Conservation (phyloP, 1,139 yeast species). For the Suzukiozyma palmioleophila region DNA sequence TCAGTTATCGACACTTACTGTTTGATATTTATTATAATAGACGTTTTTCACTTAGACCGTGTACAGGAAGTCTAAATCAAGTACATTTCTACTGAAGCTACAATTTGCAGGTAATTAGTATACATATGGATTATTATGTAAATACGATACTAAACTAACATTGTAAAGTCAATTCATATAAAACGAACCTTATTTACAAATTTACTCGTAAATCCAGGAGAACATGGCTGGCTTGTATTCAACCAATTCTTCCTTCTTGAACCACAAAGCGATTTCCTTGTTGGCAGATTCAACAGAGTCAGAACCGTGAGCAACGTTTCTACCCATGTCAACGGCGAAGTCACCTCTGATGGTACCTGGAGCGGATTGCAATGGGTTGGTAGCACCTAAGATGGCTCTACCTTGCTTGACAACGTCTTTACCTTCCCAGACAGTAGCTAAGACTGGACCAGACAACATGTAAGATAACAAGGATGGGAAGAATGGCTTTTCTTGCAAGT, state of each 20-base stretch:
- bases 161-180: conserved; percentile 4
- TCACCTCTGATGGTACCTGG: conserved; percentile 99
- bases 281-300: conserved; percentile 98
- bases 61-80: not conserved
- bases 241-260: conserved; percentile 94
- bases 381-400: conserved; percentile 96
- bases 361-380: conserved; percentile 95
- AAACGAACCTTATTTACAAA: conserved; percentile 3
- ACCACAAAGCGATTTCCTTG: conserved; percentile 96
- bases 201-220: conserved; percentile 93
- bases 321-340: conserved; percentile 93
- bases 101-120: too few species aligned
- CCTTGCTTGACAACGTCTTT: conserved; percentile 99
- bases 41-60: not conserved
- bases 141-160: not conserved
- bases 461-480: conserved; percentile 93
- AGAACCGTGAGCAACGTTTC: conserved; percentile 99
- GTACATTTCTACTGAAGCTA: not conserved
- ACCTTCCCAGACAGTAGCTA: conserved; percentile 99
- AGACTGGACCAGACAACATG: conserved; percentile 98
- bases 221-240: conserved; percentile 83
- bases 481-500: conserved; percentile 93
- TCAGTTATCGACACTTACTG: too few species aligned
- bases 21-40: too few species aligned
- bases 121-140: not conserved